Evolutionary conservation across 345 rosid genomes (phyloP), one percentile per base, ranked within the genome.

Genomic region (Eucalyptus curtisii): DNA sequence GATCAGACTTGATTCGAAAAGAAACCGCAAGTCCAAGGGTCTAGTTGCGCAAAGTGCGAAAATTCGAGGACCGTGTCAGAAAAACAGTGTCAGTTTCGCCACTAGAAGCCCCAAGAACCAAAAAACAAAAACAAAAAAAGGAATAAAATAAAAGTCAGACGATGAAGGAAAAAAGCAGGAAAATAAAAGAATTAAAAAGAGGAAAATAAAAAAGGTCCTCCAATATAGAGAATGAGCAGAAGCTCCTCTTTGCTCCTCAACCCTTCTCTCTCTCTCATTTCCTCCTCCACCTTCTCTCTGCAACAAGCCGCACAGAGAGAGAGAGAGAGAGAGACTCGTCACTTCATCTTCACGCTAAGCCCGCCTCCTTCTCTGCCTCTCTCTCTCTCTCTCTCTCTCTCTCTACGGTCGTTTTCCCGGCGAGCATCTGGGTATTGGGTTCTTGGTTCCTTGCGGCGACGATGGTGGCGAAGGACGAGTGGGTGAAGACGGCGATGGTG

Each of bases 401-500:
- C 40, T 81, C 81, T 64, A 27, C 66, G 49, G 40, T 61, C 45
- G 68, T 52, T 64, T 86, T 86, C 80, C 27, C 80, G n/a, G 40
- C 66, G 25, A 64, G 8, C n/a, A 66, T 88, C 53, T 49, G 79
- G 86, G 57, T 37, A 44, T 49, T 24, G 25, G 30, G 42, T 49
- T 71, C 49, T 22, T 15, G 45, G 79, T 61, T 13, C 31, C 33
- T 27, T 3, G 48, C 48, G 49, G 25, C 45, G 86, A 16, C 15
- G 93, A 88, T 42, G 91, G 37, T 50, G 89, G 84, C 88, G 55
- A 92, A 86, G 81, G 91, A 92, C 89, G 92, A 91, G 49, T 93
- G 95, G 95, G 88, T 93, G 85, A 55, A 50, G 27, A 90, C 91
- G 19, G 95, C 94, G 55, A 92, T 93, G 92, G 84, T 88, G 53